Percentiles rank a stretch among this genome's conserved stretches.
These are phyloP conservation scores for Cladosporium sp. DNA, from an alignment of 2,329 filamentous ascomycete genomes.

Conservation along the genomic window DNA sequence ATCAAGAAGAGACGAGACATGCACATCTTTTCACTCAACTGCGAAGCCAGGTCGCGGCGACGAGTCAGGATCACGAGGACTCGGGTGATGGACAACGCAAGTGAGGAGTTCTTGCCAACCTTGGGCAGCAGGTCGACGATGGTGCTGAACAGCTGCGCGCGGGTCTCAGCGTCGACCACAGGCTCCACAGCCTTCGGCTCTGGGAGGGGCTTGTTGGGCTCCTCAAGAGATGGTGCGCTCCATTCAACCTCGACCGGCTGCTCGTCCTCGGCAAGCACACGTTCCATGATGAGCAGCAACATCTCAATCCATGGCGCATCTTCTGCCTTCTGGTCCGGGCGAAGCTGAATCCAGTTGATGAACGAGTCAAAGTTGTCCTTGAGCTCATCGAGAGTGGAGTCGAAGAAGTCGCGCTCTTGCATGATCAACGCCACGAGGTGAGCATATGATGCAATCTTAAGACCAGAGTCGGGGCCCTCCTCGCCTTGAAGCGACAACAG, in stretches of 20 bases:
- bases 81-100: constrained; percentile 80
- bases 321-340: constrained; percentile 66
- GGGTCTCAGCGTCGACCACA: constrained; percentile 65
- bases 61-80: constrained; percentile 87
- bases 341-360: constrained; percentile 74
- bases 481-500: constrained; percentile 68
- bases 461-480: constrained; percentile 54
- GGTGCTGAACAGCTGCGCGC: constrained; percentile 69
- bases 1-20: constrained; percentile 90
- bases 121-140: constrained; percentile 82
- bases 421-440: constrained; percentile 87
- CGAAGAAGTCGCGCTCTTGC: constrained; percentile 79
- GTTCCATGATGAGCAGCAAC: constrained; percentile 85
- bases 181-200: constrained; percentile 61
- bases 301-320: constrained; percentile 91
- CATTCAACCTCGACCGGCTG: constrained; percentile 74
- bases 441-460: constrained; percentile 85
- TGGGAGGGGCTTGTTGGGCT: constrained; percentile 42
- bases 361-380: constrained; percentile 75
- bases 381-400: constrained; percentile 70
- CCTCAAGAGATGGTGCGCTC: constrained; percentile 51
- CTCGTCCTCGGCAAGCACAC: constrained; percentile 83
- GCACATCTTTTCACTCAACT: constrained; percentile 83
- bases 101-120: constrained; percentile 80
- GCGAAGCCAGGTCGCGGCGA: constrained; percentile 69